Percentiles rank a stretch among this genome's conserved stretches.
Evolutionary conservation across 768 basidiomycete genomes (phyloP).

Genomic region (Agaricus bisporus): DNA sequence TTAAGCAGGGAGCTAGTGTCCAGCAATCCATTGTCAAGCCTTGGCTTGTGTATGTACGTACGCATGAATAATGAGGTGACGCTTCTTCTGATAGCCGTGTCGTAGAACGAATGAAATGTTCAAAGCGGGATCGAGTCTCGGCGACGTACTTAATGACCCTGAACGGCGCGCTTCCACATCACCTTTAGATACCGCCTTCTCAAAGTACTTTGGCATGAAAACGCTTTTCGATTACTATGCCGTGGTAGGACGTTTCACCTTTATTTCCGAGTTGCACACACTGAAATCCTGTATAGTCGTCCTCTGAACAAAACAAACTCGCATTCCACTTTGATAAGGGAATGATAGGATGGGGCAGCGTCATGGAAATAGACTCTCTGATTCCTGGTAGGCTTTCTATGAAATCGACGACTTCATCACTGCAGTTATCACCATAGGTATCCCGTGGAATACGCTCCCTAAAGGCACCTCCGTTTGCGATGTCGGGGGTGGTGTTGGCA

Average conservation of each 20-base stretch:
- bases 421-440: conserved; percentile 16
- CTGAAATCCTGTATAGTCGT: not conserved
- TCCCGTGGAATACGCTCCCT: conserved; percentile 25
- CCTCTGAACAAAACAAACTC: not conserved
- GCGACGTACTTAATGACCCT: conserved; percentile 29
- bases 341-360: conserved; percentile 28
- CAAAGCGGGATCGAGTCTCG: conserved; percentile 20
- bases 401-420: not conserved
- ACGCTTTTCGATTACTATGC: conserved; percentile 21
- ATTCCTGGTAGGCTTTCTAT: conserved; percentile 18
- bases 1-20: conserved; percentile 25
- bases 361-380: conserved; percentile 24
- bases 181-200: conserved; percentile 21
- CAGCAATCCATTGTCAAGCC: conserved; percentile 18
- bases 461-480: conserved; percentile 28
- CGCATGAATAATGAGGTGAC: not conserved
- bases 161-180: conserved; percentile 22
- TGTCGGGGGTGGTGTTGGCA: conserved; percentile 33
- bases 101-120: conserved; percentile 16
- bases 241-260: conserved; percentile 7
- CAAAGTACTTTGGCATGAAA: conserved; percentile 16
- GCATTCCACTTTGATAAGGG: conserved; percentile 23
- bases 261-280: not conserved
- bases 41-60: conserved; percentile 21
- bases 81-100: not conserved